Base-by-base conservation (phyloP, 805 yeast species). In the Phaffomyces opuntiae region DNA sequence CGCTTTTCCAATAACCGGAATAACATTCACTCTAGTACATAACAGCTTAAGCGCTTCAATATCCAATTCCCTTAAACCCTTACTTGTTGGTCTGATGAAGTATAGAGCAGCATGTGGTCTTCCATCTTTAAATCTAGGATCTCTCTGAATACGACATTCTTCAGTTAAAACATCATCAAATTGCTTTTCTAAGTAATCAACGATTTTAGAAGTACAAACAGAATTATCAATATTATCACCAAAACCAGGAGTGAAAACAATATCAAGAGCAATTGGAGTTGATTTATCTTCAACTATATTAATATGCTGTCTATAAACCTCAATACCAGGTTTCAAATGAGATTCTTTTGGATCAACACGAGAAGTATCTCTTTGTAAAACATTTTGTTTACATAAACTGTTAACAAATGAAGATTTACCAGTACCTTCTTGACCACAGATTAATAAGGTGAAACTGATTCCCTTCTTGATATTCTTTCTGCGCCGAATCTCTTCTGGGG, bases 1-100 rank as follows among this genome's bases (percentile, higher is more conserved):
- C 3, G 95, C 81, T 57, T 86, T 83, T 34, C 86, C 77, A 47
- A 90, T 77, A 25, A 89, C 80, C 2, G 97, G 96, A 38, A 90
- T 78, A 25, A 91, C 74, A 65, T 90, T 90, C 19, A 86, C 95
- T 52, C 81, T 78, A 24, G 77, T 72, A 14, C 90, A 77, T 43
- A 90, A 70, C 40, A 74, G 70, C 53, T 72, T 77, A 83, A 90
- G 85, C 44, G 86, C 72, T 51, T 74, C 75, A 45, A 84, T 71
- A 61, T 91, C 98, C 44, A 83, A 67, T 58, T 85, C 89, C 46
- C 85, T 68, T 49, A 81, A 65, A 4, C 84, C 84, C 52, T 78
- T 82, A 35, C 83, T 78, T 1, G 81, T 77, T n/a, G 80, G 71
- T 46, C 81, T 79, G 45, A 89, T 77, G 57, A 89, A 83, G 67